Percentiles rank a stretch among this genome's conserved stretches.
phyloP scores from a whole-genome alignment of 31 red algal species.

The Porphyra umbilicalis region DNA sequence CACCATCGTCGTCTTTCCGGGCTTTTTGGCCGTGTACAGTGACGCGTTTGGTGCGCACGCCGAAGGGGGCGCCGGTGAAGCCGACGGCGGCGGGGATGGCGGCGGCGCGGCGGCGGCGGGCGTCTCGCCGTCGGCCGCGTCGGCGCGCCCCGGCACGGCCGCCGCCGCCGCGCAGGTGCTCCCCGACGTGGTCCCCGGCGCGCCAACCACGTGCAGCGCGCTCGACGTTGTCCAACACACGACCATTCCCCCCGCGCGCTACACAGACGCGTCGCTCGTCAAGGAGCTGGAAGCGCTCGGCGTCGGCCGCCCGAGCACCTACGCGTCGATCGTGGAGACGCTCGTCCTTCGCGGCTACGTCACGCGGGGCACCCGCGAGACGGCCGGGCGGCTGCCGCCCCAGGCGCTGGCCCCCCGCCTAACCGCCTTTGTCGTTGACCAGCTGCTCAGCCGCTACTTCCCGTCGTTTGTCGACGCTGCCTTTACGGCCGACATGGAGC shows the following conservation, averaged over 20 bases:
- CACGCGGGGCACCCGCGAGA: constrained; percentile 16
- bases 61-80: constrained; percentile 2
- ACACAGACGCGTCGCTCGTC: constrained; percentile 83
- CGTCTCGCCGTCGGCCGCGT: neutral
- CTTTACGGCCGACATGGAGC: constrained; percentile 95
- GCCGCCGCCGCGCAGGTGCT: neutral
- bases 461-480: constrained; percentile 63
- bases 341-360: constrained; percentile 68
- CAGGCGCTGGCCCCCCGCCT: constrained; percentile 67
- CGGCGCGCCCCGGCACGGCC: neutral
- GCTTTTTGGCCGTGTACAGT: constrained; percentile 54
- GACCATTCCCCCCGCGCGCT: constrained; percentile 84
- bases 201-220: neutral
- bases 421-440: constrained; percentile 78
- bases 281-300: constrained; percentile 86
- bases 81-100: neutral
- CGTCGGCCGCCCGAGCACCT: constrained; percentile 90
- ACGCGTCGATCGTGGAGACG: constrained; percentile 84
- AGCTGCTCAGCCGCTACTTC: constrained; percentile 63
- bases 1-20: constrained; percentile 27
- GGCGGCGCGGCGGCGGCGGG: neutral
- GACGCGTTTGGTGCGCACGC: constrained; percentile 7
- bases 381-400: neutral
- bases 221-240: constrained; percentile 32
- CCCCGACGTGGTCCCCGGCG: constrained; percentile 32